Evolutionary conservation across 1,139 yeast species (phyloP).

Genomic region (Pneumocystis sp.): DNA sequence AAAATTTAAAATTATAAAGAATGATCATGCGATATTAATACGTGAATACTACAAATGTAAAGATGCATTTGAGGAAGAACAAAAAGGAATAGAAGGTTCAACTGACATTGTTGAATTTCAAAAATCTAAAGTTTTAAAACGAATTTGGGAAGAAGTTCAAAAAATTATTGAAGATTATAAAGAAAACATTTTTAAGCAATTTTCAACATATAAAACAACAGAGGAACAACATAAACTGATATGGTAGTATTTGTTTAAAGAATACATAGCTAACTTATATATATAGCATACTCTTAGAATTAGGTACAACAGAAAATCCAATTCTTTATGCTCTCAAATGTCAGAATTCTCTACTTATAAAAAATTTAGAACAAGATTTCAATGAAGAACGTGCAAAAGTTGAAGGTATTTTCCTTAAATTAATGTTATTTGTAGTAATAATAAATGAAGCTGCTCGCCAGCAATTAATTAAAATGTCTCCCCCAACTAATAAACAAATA

Average conservation of each 20-base stretch:
- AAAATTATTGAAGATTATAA: conserved; percentile 50
- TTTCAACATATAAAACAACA: conserved; percentile 28
- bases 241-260: conserved; percentile 18
- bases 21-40: conserved; percentile 57
- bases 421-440: not conserved
- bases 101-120: not conserved
- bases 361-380: conserved; percentile 28
- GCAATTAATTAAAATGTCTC: not conserved
- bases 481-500: conserved; percentile 1
- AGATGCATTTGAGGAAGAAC: conserved; percentile 25
- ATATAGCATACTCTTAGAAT: conserved; percentile 36
- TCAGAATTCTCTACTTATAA: conserved; percentile 29
- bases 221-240: conserved; percentile 43
- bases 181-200: conserved; percentile 42
- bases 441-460: not conserved
- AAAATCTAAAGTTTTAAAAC: conserved; percentile 27
- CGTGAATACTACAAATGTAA: conserved; percentile 50
- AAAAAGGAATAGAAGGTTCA: conserved; percentile 15
- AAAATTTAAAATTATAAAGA: conserved; percentile 14
- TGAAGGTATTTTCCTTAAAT: conserved; percentile 22
- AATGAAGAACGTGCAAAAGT: conserved; percentile 19
- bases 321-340: conserved; percentile 44
- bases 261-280: not conserved
- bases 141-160: conserved; percentile 57
- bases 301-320: conserved; percentile 50